Conservation (phyloP, 1,139 yeast genomes). For the Candida glucosophila region DNA sequence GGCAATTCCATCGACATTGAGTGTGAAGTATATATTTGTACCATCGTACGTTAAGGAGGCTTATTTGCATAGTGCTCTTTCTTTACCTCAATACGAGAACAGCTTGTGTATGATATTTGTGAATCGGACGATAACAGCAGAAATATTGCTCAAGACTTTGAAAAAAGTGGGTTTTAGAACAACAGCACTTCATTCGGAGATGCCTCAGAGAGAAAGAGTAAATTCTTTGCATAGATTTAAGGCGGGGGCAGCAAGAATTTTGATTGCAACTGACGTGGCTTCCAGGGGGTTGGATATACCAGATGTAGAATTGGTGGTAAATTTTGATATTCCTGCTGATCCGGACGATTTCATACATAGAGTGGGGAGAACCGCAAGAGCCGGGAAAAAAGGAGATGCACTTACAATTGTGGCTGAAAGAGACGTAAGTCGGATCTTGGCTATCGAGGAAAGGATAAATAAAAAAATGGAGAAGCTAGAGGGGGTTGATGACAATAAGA, state of each 20-base stretch:
- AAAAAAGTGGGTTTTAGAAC: constrained; percentile 69
- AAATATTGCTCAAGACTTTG: constrained; percentile 68
- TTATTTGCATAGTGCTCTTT: constrained; percentile 61
- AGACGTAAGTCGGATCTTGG: constrained; percentile 72
- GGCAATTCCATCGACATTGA: constrained; percentile 71
- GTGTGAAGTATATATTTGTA: constrained; percentile 44
- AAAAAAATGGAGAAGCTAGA: constrained; percentile 69
- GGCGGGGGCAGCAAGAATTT: constrained; percentile 87
- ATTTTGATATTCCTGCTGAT: constrained; percentile 91
- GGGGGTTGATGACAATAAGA: constrained; percentile 63
- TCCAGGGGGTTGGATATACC: constrained; percentile 98
- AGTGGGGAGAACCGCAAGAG: constrained; percentile 99
- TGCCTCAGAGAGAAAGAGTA: constrained; percentile 89
- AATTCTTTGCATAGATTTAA: constrained; percentile 86
- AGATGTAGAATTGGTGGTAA: constrained; percentile 76
- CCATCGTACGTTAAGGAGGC: constrained; percentile 92
- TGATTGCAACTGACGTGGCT: constrained; percentile 94
- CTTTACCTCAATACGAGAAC: constrained; percentile 52
- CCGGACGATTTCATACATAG: constrained; percentile 96
- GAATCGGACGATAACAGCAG: constrained; percentile 86
- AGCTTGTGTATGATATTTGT: constrained; percentile 81
- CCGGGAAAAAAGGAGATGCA: constrained; percentile 61
- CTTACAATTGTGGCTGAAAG: constrained; percentile 72
- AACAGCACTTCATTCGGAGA: constrained; percentile 86
- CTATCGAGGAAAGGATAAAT: constrained; percentile 79